Evolutionary conservation across 78 protist genomes (phyloP), one percentile per base, ranked within the genome.

Genomic region (Dictyostelium firmibasis): DNA sequence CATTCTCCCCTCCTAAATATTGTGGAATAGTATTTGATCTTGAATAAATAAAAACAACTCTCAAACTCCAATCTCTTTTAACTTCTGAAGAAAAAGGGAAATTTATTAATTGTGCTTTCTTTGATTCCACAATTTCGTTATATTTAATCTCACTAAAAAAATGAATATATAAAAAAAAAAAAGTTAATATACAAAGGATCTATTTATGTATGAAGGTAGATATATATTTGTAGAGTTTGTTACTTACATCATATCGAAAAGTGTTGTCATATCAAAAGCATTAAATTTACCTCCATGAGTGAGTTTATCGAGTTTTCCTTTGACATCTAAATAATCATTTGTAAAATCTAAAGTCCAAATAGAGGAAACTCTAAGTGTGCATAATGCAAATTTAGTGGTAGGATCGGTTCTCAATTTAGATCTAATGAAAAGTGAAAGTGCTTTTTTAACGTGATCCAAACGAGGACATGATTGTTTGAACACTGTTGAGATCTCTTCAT

Each of bases 201-300:
- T 7, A 8, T 13, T 1, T 67, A 27, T 23, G 27, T 67, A 5
- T 67, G 1, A 1, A 1, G 27, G 23, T n/a, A n/a, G n/a, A n/a
- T n/a, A n/a, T n/a, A n/a, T n/a, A n/a, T n/a, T n/a, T n/a, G 1
- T 67, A 27, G 9, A 16, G 14, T 67, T 86, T n/a, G 5, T 6
- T 31, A 87, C 85, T 25, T 87, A 87, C 93, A 87, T 18, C 83
- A 67, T 87, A 78, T 87, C 93, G 64, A 87, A 87, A 41, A 87
- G 36, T 64, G 93, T 87, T 47, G 93, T 87, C 93, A 87, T 87
- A 78, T 87, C 93, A 79, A 87, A 87, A 25, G 86, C 84, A 41
- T 8, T 78, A 33, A 87, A 87, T 78, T 44, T 76, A n/a, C 84
- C 93, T 64, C 93, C 93, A 76, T 50, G 83, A n/a, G 62, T 60